Evolutionary conservation across 129 eudicot genomes (phyloP), one percentile per base, ranked within the genome.

Genomic region (Centaurea solstitialis): DNA sequence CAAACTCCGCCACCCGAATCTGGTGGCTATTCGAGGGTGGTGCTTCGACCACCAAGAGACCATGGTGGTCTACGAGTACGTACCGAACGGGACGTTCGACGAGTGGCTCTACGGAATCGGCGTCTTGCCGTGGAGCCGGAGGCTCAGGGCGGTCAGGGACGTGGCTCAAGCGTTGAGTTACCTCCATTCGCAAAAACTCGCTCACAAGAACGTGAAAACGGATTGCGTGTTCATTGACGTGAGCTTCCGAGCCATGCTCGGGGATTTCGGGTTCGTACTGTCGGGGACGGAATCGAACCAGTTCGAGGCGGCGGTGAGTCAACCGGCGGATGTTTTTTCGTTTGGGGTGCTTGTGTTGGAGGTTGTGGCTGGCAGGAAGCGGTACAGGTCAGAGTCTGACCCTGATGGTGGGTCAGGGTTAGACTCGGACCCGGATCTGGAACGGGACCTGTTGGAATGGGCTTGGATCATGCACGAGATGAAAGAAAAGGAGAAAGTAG

Each of bases 1-100:
- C 50, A 86, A 81, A 75, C 76, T 91, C 37, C 88, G 97, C 28
- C 97, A 91, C 70, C 97, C 93, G 6, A 87, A 90, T 78, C 22
- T 89, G 76, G 97, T 91, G 26, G 80, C 93, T 0, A 77, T 91
- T 10, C 81, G 92, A 76, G 93, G 97, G 9, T 91, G 97, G 97
- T 91, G 92, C 72, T 86, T 86, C 43, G 93, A 87, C 79, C 82
- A 68, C 45, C 80, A 81, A 11, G 97, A 91, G 76, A 82, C 82
- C 26, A 86, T 89, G 68, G 91, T 89, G 6, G 89, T 91, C 15
- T 91, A 91, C 35, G 97, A 91, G n/a, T 91, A 84, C 7, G 77
- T 89, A 15, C 86, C 80, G 0, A 91, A 91, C 22, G 97, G 90
- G 11, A 88, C 89, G 12, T 79, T 91, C 9, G 85, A 91, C 23